These are phyloP conservation scores for Chalciporus chontae DNA, from an alignment of 768 basidiomycete genomes.

Conservation along the genomic window DNA sequence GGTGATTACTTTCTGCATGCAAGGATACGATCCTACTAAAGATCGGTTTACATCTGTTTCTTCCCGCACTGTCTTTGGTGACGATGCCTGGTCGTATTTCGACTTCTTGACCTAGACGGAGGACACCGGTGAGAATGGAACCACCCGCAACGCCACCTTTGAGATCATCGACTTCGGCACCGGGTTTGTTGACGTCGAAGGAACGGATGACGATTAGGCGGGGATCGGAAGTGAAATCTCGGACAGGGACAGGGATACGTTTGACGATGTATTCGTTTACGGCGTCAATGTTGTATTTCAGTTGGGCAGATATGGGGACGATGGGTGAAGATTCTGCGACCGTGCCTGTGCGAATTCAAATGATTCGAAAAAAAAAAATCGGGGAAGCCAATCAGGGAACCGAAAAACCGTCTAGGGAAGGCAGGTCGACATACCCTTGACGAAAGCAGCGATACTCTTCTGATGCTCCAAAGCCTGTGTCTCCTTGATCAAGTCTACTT, in stretches of 20 bases:
- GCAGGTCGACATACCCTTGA: slow-evolving; percentile 62
- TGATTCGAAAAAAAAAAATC: no score
- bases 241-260: slow-evolving; percentile 89
- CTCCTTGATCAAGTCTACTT: slow-evolving; percentile 97
- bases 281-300: slow-evolving; percentile 99
- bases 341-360: slow-evolving; percentile 57
- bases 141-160: slow-evolving; percentile 99
- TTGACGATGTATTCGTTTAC: slow-evolving; percentile 99
- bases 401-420: not conserved
- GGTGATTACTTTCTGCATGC: slow-evolving; percentile 91
- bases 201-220: slow-evolving; percentile 98
- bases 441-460: slow-evolving; percentile 93
- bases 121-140: slow-evolving; percentile 88
- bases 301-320: slow-evolving; percentile 97
- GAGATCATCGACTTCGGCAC: slow-evolving; percentile 92
- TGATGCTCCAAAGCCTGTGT: slow-evolving; percentile 92
- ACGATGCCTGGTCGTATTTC: slow-evolving; percentile 98
- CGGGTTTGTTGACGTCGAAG: slow-evolving; percentile 99
- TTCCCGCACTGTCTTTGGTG: slow-evolving; percentile 88
- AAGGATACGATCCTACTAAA: slow-evolving; percentile 88
- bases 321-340: slow-evolving; percentile 97
- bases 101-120: slow-evolving; percentile 87
- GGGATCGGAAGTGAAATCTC: slow-evolving; percentile 90
- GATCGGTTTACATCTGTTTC: slow-evolving; percentile 90
- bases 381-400: not conserved